Percentiles rank a stretch among this genome's conserved stretches.
phyloP scores from a whole-genome alignment of 495 filamentous ascomycete species.

The Trichoderma orchidacearum region DNA sequence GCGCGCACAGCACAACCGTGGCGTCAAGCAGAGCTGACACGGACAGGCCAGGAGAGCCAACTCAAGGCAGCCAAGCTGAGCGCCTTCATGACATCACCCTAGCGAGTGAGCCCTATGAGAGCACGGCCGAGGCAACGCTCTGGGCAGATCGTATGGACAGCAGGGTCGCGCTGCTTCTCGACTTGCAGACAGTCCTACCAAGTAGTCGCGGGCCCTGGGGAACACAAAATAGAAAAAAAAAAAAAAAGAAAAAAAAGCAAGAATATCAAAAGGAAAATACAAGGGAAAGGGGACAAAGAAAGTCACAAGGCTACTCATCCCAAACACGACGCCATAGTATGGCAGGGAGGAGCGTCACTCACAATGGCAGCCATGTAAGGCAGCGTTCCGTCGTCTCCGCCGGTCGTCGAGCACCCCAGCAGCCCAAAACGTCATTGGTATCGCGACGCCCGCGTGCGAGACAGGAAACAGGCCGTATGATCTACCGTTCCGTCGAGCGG shows the following conservation, averaged over 20 bases:
- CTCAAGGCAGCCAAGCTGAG: not conserved
- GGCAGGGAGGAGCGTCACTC: not conserved
- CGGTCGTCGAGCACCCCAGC: not conserved
- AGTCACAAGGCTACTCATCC: not conserved
- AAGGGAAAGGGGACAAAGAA: not conserved
- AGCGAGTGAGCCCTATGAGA: not conserved
- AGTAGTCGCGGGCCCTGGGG: too few species aligned
- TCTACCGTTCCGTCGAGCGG: too few species aligned
- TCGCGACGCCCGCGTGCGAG: not conserved
- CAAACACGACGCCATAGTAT: not conserved
- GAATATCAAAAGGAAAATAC: too few species aligned
- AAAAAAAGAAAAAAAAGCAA: too few species aligned
- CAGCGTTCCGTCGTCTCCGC: slow-evolving; percentile 1
- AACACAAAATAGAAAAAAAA: too few species aligned
- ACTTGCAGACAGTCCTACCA: not conserved
- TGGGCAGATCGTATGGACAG: too few species aligned
- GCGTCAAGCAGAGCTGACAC: not conserved
- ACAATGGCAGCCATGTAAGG: slow-evolving; percentile 3
- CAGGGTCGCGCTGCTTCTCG: not conserved
- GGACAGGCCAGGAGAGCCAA: not conserved
- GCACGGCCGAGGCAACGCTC: not conserved
- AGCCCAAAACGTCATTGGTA: slow-evolving; percentile 1
- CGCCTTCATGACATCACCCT: not conserved
- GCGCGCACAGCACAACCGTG: not conserved
- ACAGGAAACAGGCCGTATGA: not conserved